Evolutionary conservation across 441 rosid genomes (phyloP), one percentile per base, ranked within the genome.

Genomic region (Monsonia emarginata): DNA sequence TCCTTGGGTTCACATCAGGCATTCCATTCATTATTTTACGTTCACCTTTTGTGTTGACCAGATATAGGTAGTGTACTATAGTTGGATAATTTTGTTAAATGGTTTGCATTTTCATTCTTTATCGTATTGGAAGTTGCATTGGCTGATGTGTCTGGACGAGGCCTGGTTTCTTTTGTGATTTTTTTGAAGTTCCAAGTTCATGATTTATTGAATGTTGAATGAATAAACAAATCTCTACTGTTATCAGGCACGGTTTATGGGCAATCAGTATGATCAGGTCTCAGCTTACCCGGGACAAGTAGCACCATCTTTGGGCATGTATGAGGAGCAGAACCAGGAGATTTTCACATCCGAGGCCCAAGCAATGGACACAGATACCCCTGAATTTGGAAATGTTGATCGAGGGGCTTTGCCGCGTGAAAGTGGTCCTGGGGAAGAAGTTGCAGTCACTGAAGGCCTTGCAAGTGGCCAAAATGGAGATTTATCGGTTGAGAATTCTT

Each of bases 401-500:
- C n/a, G n/a, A 0, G 69, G 50, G 65, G 75, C 14, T 26, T 27
- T n/a, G 5, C 73, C 25, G 3, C 57, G 48, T 0, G 74, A 61
- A 36, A 36, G 58, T 61, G 54, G 72, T 57, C 11, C 69, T 0
- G 82, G 61, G 56, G 82, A 75, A 65, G 76, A 75, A 65, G 76
- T 65, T 61, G 63, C 72, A 62, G 81, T 63, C 24, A 65, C 40
- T 62, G 75, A 81, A 61, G 78, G 40, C 13, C 48, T 42, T 58
- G 65, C 64, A 65, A 58, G 66, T 71, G 72, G 58, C 62, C 64
- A 74, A 74, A 76, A 81, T 56, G 80, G 77, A 16, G 78, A 70
- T 61, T 21, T 36, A 16, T 44, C 74, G 40, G 61, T 13, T 3
- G 73, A 69, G 52, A 61, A n/a, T n/a, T n/a, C n/a, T n/a, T n/a